phyloP scores from a whole-genome alignment of 176 grass and related monocot genomes.

The Areca catechu region DNA sequence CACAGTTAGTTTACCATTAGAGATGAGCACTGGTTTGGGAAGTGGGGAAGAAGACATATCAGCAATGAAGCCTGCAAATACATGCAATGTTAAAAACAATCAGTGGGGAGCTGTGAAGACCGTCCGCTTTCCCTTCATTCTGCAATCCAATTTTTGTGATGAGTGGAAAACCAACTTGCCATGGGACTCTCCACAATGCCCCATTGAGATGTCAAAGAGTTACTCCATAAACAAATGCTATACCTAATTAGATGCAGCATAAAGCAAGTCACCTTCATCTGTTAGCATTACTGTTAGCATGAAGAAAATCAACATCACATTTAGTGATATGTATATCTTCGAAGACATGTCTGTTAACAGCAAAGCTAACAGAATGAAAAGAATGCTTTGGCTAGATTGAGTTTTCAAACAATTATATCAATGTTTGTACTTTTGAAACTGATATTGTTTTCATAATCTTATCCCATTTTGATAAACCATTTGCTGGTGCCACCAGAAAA shows the following conservation, averaged over 20 bases:
- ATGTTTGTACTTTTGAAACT: not conserved
- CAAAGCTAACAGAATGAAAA: constrained; percentile 52
- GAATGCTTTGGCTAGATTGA: not conserved
- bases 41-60: not conserved
- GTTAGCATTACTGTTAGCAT: constrained; percentile 62
- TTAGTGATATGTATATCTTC: not conserved
- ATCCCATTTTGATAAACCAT: not conserved
- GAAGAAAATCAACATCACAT: constrained; percentile 15
- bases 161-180: constrained; percentile 62
- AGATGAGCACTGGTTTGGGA: not conserved
- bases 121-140: constrained; percentile 46
- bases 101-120: constrained; percentile 6
- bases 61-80: not conserved
- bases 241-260: constrained; percentile 27
- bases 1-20: constrained; percentile 2
- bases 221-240: constrained; percentile 43
- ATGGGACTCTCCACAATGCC: constrained; percentile 61
- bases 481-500: not conserved
- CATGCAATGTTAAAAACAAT: constrained; percentile 15
- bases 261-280: constrained; percentile 17
- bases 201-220: constrained; percentile 38
- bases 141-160: constrained; percentile 41
- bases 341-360: constrained; percentile 21
- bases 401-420: not conserved
- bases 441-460: not conserved